phyloP scores from a whole-genome alignment of 2,329 filamentous ascomycete genomes.

The Cordyceps farinosa region DNA sequence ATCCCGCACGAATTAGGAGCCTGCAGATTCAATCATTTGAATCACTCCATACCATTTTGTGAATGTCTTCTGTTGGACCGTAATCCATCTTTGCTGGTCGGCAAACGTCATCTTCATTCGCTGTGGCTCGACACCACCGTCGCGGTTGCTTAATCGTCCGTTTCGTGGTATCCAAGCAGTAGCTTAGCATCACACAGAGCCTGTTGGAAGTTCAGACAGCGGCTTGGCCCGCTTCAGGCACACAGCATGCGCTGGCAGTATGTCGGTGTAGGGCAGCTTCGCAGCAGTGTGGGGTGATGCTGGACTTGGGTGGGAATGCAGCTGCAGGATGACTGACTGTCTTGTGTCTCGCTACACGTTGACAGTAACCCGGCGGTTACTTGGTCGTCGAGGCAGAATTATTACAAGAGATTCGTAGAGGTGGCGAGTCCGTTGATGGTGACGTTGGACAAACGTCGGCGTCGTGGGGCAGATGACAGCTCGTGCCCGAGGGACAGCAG shows the following conservation, averaged over 20 bases:
- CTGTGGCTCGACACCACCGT: slow-evolving; percentile 7
- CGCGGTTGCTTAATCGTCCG: not conserved
- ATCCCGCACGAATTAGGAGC: not conserved
- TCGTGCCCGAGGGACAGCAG: slow-evolving; percentile 6
- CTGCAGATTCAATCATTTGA: not conserved
- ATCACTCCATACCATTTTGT: slow-evolving; percentile 69
- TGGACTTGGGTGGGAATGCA: slow-evolving; percentile 1
- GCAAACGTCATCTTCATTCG: slow-evolving; percentile 56
- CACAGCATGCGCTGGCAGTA: slow-evolving; percentile 6
- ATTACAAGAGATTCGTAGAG: not conserved
- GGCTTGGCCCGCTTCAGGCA: slow-evolving; percentile 3
- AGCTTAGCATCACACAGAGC: not conserved
- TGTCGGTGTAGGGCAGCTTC: slow-evolving; percentile 18
- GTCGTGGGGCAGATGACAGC: slow-evolving; percentile 10
- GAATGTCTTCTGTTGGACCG: slow-evolving; percentile 97
- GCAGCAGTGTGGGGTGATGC: slow-evolving; percentile 11
- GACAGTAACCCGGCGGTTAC: not conserved
- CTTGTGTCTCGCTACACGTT: not conserved
- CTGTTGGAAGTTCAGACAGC: not conserved
- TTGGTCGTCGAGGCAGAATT: not conserved
- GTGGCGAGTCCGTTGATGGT: not conserved
- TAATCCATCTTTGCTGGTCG: slow-evolving; percentile 66
- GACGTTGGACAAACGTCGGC: slow-evolving; percentile 14
- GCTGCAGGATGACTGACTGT: slow-evolving; percentile 7
- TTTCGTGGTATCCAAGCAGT: not conserved